phyloP scores from a whole-genome alignment of 352 stramenopile species.

The Phytophthora gonapodyides region DNA sequence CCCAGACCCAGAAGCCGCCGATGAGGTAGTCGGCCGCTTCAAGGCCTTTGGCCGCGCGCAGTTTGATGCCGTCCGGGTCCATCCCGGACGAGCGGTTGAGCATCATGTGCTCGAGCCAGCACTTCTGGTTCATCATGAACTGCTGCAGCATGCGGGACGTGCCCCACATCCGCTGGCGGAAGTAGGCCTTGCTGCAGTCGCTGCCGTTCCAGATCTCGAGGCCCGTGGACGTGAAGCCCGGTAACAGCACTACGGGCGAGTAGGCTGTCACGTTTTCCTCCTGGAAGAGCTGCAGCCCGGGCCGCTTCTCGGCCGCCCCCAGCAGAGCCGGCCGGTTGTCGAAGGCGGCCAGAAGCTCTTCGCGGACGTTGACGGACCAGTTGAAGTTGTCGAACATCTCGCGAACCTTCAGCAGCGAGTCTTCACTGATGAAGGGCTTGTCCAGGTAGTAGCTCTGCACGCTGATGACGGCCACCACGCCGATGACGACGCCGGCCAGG shows the following conservation, averaged over 20 bases:
- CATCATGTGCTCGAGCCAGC: constrained; percentile 93
- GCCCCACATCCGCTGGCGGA: constrained; percentile 94
- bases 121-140: constrained; percentile 91
- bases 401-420: constrained; percentile 53
- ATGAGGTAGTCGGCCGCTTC: constrained; percentile 95
- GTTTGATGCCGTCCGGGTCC: constrained; percentile 85
- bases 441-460: constrained; percentile 58
- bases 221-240: constrained; percentile 93
- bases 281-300: constrained; percentile 49
- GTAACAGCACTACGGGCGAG: constrained; percentile 91
- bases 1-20: constrained; percentile 95
- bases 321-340: constrained; percentile 59
- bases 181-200: constrained; percentile 87
- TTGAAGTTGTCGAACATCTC: constrained; percentile 70
- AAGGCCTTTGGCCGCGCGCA: constrained; percentile 86
- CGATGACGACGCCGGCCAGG: constrained; percentile 57
- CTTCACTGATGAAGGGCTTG: constrained; percentile 50
- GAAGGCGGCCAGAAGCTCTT: constrained; percentile 67
- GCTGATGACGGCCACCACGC: constrained; percentile 53
- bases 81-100: constrained; percentile 90
- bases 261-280: constrained; percentile 58
- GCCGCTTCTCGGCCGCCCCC: constrained; percentile 42
- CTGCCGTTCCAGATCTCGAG: constrained; percentile 95
- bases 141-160: constrained; percentile 88
- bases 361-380: constrained; percentile 68